Evolutionary conservation across 139 green algal genomes (phyloP).

Genomic region (Spirogloea muscicola): DNA sequence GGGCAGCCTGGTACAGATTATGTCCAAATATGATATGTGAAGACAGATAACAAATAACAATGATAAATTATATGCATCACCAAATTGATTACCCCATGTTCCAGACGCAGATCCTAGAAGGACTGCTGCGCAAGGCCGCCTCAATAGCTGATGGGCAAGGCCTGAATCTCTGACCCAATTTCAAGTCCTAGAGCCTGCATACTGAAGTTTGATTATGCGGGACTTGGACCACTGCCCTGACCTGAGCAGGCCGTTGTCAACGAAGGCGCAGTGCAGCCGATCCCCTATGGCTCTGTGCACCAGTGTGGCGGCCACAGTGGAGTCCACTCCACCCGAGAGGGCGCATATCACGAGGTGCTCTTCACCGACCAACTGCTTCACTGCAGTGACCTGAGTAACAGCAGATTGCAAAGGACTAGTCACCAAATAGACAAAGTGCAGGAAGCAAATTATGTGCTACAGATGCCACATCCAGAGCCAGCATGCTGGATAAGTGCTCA

Average conservation of each 20-base stretch:
- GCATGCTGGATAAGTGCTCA: no score
- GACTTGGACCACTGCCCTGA: not conserved
- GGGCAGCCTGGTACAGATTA: no score
- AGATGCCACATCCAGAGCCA: no score
- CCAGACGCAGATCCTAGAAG: no score
- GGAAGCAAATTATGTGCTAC: no score
- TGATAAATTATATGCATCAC: not conserved
- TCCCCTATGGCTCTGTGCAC: constrained; percentile 91
- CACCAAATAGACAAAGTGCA: no score
- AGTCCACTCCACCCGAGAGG: constrained; percentile 95
- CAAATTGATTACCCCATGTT: constrained; percentile 31
- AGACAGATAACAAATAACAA: not conserved
- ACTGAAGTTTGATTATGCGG: no score
- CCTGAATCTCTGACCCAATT: no score
- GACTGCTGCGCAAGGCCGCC: no score
- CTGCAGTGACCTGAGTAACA: not conserved
- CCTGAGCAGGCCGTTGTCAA: constrained; percentile 95
- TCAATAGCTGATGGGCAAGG: no score
- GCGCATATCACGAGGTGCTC: constrained; percentile 95
- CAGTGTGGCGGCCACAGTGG: constrained; percentile 89
- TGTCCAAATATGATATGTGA: no score
- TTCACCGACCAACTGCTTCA: constrained; percentile 65
- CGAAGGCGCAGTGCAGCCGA: constrained; percentile 97
- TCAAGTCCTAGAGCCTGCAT: no score
- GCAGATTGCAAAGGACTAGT: not conserved